phyloP scores from a whole-genome alignment of 106 monocot species.

The Agapanthus africanus region DNA sequence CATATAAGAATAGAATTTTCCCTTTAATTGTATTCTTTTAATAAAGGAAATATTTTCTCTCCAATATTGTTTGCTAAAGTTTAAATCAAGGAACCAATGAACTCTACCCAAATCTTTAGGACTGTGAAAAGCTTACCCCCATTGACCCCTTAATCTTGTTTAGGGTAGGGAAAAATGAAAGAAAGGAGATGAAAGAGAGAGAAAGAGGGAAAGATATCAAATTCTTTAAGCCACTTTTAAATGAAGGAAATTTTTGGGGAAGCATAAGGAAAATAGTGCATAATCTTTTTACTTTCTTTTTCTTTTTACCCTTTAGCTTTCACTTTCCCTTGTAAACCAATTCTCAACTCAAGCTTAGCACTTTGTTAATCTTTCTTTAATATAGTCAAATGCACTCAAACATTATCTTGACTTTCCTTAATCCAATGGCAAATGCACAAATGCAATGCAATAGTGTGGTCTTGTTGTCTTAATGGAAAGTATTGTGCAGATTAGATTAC shows the following conservation, averaged over 20 bases:
- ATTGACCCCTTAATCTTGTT: not conserved
- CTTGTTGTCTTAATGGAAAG: not conserved
- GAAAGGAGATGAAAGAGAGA: not conserved
- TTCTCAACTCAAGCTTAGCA: not conserved
- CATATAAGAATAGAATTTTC: not conserved
- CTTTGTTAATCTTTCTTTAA: not conserved
- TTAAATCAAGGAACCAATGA: conserved; percentile 1
- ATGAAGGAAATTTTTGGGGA: not conserved
- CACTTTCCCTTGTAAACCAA: not conserved
- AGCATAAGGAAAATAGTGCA: not conserved
- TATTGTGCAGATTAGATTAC: too few species aligned
- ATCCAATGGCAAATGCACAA: not conserved
- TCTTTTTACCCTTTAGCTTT: conserved; percentile 1
- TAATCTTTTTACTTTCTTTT: not conserved
- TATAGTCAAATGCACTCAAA: not conserved
- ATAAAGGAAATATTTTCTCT: not conserved
- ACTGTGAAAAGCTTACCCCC: not conserved
- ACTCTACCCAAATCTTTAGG: not conserved
- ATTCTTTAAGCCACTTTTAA: not conserved
- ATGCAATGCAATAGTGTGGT: not conserved
- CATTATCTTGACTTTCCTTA: not conserved
- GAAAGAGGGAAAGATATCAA: not conserved
- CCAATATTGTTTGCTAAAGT: not conserved
- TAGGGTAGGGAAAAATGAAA: not conserved
- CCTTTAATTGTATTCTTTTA: conserved; percentile 2